Base-by-base conservation (phyloP, 148 eudicot genomes). In the Talinum fruticosum region DNA sequence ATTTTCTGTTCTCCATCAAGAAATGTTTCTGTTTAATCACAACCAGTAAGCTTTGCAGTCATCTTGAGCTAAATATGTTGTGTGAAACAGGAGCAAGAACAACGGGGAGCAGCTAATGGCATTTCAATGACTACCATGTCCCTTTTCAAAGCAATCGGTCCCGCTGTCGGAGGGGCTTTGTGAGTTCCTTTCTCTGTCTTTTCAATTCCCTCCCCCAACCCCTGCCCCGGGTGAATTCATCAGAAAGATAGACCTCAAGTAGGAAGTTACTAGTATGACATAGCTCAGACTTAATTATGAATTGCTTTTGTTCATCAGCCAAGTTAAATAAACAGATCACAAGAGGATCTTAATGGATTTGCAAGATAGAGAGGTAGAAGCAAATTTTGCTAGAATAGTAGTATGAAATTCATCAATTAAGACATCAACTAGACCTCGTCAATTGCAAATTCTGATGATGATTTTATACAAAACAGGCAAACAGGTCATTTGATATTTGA, bases 51-150 rank as follows among this genome's bases (percentile, higher is more conserved):
- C 13, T 18, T 33, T 33, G 35, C 24, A 3, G 23, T n/a, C 18
- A 44, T 38, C 32, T 6, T 59, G 10, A 36, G 57, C 1, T 73
- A 57, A 71, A 66, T 33, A 69, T 68, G 38, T 53, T 19, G 71
- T 66, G 57, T 6, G 68, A 30, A 35, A 78, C 80, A 91, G 98
- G 97, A 87, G 51, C 98, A 93, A 83, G 78, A 87, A 75, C 94
- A 93, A 85, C 85, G 98, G 72, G 98, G 97, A 80, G 94, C 96
- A 34, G 98, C 98, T 49, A 91, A 93, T 74, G 98, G 98, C 69
- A 79, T 93, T 32, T 78, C 94, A 73, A 91, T 93, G 97, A 91
- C 92, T 62, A 28, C 81, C 19, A 87, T 86, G 93, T 93, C 98
- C 59, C 74, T 91, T 76, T 93, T 84, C 78, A 93, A 91, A 87